phyloP scores from a whole-genome alignment of 169 alveolate species.

The Plasmodium billcollinsi region DNA sequence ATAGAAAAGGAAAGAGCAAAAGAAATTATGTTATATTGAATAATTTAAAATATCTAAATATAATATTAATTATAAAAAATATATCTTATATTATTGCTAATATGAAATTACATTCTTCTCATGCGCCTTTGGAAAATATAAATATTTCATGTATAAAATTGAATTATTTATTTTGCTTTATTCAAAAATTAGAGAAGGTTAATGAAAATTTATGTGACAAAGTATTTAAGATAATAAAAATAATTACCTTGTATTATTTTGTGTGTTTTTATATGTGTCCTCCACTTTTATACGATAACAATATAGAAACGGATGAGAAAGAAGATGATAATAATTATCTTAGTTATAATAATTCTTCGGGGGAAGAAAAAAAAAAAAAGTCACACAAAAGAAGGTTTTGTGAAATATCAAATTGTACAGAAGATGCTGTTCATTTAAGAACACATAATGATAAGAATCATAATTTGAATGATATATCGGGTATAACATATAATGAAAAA shows the following conservation, averaged over 20 bases:
- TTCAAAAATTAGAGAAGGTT: conserved; percentile 5
- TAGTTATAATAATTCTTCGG: neutral
- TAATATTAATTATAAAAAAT: conserved; percentile 43
- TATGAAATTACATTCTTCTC: conserved; percentile 5
- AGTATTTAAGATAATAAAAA: conserved; percentile 31
- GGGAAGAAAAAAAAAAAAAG: neutral
- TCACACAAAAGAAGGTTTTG: neutral
- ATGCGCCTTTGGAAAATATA: too few species aligned
- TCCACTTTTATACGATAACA: neutral
- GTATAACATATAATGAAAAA: neutral
- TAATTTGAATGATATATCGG: neutral
- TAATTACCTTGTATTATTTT: conserved; percentile 31
- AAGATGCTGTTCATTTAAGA: neutral
- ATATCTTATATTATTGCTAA: conserved; percentile 50
- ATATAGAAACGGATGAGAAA: neutral
- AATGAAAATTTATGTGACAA: neutral
- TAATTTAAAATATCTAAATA: conserved; percentile 9
- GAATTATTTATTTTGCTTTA: conserved; percentile 30
- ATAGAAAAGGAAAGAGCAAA: neutral
- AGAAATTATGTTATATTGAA: neutral
- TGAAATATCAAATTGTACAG: neutral
- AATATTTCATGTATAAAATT: neutral
- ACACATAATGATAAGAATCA: neutral
- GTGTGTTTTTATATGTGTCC: conserved; percentile 27
- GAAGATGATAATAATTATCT: neutral